phyloP scores from a whole-genome alignment of 768 basidiomycete species.

The Lyophyllum shimeji region DNA sequence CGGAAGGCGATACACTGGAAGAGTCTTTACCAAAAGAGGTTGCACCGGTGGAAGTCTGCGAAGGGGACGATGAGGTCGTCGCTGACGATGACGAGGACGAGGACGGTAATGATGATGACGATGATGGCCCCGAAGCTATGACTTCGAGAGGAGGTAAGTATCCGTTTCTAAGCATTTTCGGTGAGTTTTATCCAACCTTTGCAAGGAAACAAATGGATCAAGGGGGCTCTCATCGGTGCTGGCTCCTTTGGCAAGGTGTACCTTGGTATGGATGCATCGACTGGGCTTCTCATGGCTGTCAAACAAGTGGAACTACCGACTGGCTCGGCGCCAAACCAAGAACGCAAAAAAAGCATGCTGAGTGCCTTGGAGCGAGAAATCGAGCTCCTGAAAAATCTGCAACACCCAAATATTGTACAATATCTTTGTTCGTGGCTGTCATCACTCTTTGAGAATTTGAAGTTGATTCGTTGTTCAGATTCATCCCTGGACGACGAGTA shows the following conservation, averaged over 20 bases:
- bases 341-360: constrained; percentile 92
- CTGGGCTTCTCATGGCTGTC: constrained; percentile 92
- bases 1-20: constrained; percentile 35
- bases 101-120: constrained; percentile 42
- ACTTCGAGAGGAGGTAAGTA: constrained; percentile 52
- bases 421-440: constrained; percentile 75
- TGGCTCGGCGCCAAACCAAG: constrained; percentile 82
- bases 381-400: constrained; percentile 86
- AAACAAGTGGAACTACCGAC: constrained; percentile 95
- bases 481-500: constrained; percentile 89
- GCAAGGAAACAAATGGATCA: constrained; percentile 92
- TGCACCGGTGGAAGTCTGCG: constrained; percentile 42
- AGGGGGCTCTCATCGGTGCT: constrained; percentile 92
- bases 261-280: constrained; percentile 91
- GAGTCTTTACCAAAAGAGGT: constrained; percentile 49
- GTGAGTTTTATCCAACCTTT: constrained; percentile 3
- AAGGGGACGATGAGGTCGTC: constrained; percentile 50
- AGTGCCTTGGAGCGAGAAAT: constrained; percentile 92
- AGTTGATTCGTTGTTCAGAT: constrained; percentile 48
- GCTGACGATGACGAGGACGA: constrained; percentile 43
- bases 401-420: constrained; percentile 96
- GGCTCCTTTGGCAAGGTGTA: constrained; percentile 96
- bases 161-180: not conserved
- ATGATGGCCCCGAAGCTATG: constrained; percentile 46
- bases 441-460: constrained; percentile 1